Evolutionary conservation across 495 filamentous ascomycete genomes (phyloP).

Genomic region (Evansstolkia leycettana): DNA sequence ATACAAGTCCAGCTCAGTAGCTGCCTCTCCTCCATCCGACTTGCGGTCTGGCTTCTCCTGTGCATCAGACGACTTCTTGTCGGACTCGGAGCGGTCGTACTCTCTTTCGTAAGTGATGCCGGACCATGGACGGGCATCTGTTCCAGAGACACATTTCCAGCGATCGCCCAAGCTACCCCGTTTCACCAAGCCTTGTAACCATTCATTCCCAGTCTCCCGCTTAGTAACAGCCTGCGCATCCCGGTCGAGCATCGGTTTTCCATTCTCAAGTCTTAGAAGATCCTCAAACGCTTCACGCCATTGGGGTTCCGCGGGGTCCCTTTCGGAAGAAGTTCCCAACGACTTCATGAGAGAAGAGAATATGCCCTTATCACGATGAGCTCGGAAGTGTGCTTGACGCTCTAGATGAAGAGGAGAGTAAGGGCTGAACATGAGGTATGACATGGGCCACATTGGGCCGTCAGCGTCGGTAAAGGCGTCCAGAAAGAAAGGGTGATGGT

Average conservation of each 20-base stretch:
- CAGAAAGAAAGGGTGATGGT: conserved; percentile 14
- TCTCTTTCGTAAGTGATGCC: conserved; percentile 14
- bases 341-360: conserved; percentile 29
- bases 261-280: conserved; percentile 36
- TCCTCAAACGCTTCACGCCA: conserved; percentile 48
- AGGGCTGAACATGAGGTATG: conserved; percentile 30
- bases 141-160: conserved; percentile 19
- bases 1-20: conserved; percentile 34
- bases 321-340: conserved; percentile 14
- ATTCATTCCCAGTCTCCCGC: conserved; percentile 19
- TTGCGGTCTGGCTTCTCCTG: not conserved
- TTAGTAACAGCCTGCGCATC: conserved; percentile 10
- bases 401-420: conserved; percentile 43
- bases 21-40: conserved; percentile 6
- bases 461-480: conserved; percentile 18
- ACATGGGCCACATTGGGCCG: conserved; percentile 25
- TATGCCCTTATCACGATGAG: conserved; percentile 16
- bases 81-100: conserved; percentile 2
- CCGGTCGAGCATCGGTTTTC: conserved; percentile 30
- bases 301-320: conserved; percentile 22
- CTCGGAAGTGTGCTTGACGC: conserved; percentile 16
- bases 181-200: conserved; percentile 24
- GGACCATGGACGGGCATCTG: conserved; percentile 12
- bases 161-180: conserved; percentile 27
- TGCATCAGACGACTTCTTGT: conserved; percentile 1